Base-by-base conservation (phyloP, 345 rosid genomes). In the Abelmoschus esculentus region DNA sequence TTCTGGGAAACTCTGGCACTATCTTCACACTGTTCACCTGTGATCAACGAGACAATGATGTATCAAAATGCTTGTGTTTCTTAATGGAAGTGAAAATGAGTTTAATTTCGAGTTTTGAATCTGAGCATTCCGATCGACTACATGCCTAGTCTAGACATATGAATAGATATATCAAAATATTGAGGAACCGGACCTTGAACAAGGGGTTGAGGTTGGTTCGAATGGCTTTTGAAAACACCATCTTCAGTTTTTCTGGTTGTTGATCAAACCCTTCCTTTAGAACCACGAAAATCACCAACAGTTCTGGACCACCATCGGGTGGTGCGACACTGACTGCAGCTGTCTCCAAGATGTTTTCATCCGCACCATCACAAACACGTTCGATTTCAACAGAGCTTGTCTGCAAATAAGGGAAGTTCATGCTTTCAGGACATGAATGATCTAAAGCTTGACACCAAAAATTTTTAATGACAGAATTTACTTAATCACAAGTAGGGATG, bases 361-460 rank as follows among this genome's bases (percentile, higher is more conserved):
- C 98, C 10, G 96, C 88, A 11, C 36, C 77, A 74, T 89, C 86
- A 70, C 95, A 93, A 15, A 86, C 84, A 1, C 86, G 85, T 78
- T 93, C 98, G 5, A 93, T 93, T 81, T 93, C 97, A 54, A 89
- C 79, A n/a, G 96, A 85, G 81, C 98, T 93, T 29, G 95, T 88
- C 98, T 91, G 82, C 74, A 49, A 44, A 40, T 59, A 71, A 22
- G 60, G 29, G 17, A 18, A 54, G 57, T 53, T 54, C 9, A 19
- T 11, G 18, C 52, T 12, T 46, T 46, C 14, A 46, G 14, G 14
- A 46, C 14, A 9, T 11, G 3, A 46, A 46, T 12, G 50, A 46
- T 46, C 50, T 46, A 11, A 46, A 46, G 50, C 12, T 46, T 46
- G 50, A 46, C 14, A 46, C 14, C 14, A 6, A 46, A 10, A 10